phyloP scores from a whole-genome alignment of 164 flowering plant genomes.

The Cinnamomum chago region DNA sequence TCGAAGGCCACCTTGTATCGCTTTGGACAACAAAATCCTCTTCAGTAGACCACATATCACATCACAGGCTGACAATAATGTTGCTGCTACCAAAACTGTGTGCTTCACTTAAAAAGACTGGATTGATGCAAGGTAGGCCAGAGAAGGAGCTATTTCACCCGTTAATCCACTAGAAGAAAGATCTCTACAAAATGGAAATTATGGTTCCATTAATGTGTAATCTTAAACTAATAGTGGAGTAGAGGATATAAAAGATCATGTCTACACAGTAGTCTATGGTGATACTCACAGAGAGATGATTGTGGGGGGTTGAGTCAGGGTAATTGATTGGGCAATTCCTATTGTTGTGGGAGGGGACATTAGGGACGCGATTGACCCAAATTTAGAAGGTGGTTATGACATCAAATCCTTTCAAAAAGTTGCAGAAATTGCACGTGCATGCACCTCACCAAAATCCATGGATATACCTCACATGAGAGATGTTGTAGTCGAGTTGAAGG shows the following conservation, averaged over 20 bases:
- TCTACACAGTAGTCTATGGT: neutral
- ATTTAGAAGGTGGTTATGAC: no score
- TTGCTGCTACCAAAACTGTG: no score
- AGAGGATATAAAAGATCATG: neutral
- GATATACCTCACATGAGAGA: no score
- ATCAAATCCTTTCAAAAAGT: no score
- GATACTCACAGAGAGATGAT: slow-evolving; percentile 31
- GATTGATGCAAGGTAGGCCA: slow-evolving; percentile 27
- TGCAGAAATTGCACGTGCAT: no score
- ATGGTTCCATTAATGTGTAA: neutral
- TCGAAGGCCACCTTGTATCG: neutral
- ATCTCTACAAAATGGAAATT: slow-evolving; percentile 22
- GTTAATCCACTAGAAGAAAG: slow-evolving; percentile 36
- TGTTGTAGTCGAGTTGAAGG: no score
- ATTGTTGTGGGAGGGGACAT: no score
- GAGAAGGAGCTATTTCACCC: slow-evolving; percentile 28
- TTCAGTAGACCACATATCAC: no score
- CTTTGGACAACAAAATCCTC: no score
- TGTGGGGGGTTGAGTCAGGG: neutral
- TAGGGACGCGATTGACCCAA: no score
- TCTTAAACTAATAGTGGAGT: neutral
- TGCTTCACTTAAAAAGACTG: slow-evolving; percentile 31
- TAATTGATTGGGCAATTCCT: neutral
- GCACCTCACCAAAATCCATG: no score
- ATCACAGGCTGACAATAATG: no score